Percentiles rank a stretch among this genome's conserved stretches.
These are phyloP conservation scores for Vicia faba DNA, from an alignment of 306 rosid species.

Conservation along the genomic window DNA sequence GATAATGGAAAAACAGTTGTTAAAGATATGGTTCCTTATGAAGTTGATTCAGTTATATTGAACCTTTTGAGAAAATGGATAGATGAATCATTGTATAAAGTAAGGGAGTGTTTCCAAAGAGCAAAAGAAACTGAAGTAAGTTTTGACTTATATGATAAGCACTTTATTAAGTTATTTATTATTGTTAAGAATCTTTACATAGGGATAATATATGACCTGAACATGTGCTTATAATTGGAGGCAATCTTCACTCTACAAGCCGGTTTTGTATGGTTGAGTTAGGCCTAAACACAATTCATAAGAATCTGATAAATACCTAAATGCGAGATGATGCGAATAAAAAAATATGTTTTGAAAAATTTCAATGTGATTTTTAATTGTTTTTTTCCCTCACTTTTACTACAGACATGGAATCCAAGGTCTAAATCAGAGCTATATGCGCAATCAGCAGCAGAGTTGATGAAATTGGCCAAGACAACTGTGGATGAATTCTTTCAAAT, in stretches of 20 bases:
- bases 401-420: constrained; percentile 96
- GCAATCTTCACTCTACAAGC: no score
- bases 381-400: background rate
- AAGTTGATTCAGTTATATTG: constrained; percentile 72
- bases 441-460: constrained; percentile 70
- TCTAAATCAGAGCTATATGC: constrained; percentile 84
- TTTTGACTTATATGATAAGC: background rate
- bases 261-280: no score
- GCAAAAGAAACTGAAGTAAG: constrained; percentile 87
- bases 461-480: constrained; percentile 53
- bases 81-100: constrained; percentile 53
- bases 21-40: constrained; percentile 85
- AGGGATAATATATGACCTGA: no score
- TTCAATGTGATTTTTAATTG: no score
- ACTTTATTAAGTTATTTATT: no score
- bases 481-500: constrained; percentile 73
- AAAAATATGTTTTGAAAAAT: background rate
- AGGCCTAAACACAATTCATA: no score
- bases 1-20: constrained; percentile 69
- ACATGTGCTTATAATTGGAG: no score
- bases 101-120: constrained; percentile 53
- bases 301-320: no score
- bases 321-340: background rate
- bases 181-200: no score
- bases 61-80: constrained; percentile 76